These are phyloP conservation scores for Onygenales sp. DNA, from an alignment of 2,329 filamentous ascomycete genomes.

Conservation along the genomic window DNA sequence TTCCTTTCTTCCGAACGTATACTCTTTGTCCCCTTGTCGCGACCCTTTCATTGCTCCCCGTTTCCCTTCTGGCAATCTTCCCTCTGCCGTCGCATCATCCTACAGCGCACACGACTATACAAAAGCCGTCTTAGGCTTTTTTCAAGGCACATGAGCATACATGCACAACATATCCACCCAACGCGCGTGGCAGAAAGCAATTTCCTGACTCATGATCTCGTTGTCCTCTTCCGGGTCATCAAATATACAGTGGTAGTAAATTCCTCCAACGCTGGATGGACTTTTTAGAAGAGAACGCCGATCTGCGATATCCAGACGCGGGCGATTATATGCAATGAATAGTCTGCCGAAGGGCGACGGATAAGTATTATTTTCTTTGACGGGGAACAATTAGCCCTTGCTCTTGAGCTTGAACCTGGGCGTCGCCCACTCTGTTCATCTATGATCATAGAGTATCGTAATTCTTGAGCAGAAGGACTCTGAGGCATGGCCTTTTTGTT, in stretches of 20 bases:
- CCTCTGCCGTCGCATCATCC: no score
- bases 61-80: background rate
- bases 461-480: no score
- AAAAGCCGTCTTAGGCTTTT: background rate
- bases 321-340: slow-evolving; percentile 21
- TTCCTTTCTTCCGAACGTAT: background rate
- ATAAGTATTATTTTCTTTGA: no score
- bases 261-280: slow-evolving; percentile 90
- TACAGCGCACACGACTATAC: no score
- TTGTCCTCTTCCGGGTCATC: slow-evolving; percentile 3
- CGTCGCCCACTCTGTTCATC: no score
- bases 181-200: background rate
- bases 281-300: slow-evolving; percentile 79
- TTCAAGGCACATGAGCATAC: background rate
- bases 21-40: background rate
- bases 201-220: background rate
- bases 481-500: no score
- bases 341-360: no score
- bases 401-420: no score
- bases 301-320: slow-evolving; percentile 75
- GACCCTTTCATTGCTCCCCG: background rate
- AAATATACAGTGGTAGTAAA: slow-evolving; percentile 56
- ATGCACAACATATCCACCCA: background rate
- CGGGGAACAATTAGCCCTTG: no score
- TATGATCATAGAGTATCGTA: no score